These are phyloP conservation scores for Apostasia shenzhenica DNA, from an alignment of 106 monocot species.

Conservation along the genomic window DNA sequence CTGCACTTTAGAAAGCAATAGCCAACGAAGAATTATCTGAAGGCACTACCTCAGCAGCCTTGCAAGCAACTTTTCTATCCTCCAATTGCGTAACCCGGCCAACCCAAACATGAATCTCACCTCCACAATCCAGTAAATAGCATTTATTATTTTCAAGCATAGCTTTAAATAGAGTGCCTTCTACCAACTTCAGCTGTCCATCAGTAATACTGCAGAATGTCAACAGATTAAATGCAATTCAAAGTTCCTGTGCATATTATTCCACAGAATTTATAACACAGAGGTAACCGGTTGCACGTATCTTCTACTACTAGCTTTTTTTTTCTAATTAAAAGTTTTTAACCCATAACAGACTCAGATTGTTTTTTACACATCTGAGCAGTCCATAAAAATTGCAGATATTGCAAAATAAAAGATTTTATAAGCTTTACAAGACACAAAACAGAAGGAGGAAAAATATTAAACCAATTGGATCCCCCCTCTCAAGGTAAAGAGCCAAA, in stretches of 20 bases:
- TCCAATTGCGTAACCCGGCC: conserved; percentile 47
- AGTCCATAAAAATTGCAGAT: too few species aligned
- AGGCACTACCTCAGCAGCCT: conserved; percentile 36
- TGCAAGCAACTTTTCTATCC: conserved; percentile 43
- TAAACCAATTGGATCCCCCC: too few species aligned
- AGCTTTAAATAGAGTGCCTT: conserved; percentile 28
- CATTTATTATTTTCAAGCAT: conserved; percentile 45
- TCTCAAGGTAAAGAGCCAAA: too few species aligned
- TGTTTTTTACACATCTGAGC: too few species aligned
- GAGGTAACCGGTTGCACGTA: too few species aligned
- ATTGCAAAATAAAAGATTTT: too few species aligned
- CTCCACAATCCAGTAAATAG: conserved; percentile 50
- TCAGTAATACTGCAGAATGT: conserved; percentile 27
- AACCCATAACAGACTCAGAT: too few species aligned
- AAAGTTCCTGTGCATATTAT: background rate
- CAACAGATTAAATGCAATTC: background rate
- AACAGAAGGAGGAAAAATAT: too few species aligned
- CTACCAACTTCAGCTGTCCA: conserved; percentile 26
- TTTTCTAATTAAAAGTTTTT: too few species aligned
- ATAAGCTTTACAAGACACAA: too few species aligned
- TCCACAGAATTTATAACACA: too few species aligned
- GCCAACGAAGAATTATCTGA: background rate
- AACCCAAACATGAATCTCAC: conserved; percentile 58
- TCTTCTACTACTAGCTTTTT: too few species aligned
- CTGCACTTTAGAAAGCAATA: background rate